Evolutionary conservation across 2,329 filamentous ascomycete genomes (phyloP).

Genomic region (Ceratocystis alfenasii): DNA sequence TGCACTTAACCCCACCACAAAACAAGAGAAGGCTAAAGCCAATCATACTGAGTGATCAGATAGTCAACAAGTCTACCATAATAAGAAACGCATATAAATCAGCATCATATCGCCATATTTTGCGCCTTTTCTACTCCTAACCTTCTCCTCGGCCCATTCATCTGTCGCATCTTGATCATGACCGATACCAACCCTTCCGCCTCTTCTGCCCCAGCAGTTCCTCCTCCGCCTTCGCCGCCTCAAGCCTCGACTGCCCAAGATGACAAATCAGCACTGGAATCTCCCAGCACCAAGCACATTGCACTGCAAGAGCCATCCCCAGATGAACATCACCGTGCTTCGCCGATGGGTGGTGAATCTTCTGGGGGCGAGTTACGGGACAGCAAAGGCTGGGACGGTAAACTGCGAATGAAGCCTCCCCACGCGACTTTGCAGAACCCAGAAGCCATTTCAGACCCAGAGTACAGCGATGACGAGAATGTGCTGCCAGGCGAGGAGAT

Average conservation of each 20-base stretch:
- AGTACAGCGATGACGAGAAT: slow-evolving; percentile 64
- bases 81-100: no score
- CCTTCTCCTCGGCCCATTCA: neutral
- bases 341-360: slow-evolving; percentile 26
- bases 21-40: no score
- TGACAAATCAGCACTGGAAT: neutral
- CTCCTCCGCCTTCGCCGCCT: slow-evolving; percentile 12
- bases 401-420: slow-evolving; percentile 51
- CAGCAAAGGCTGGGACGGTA: slow-evolving; percentile 71
- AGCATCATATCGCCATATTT: no score
- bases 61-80: no score
- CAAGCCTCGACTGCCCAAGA: neutral
- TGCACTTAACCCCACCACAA: no score
- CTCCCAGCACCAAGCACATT: slow-evolving; percentile 31
- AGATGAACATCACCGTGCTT: slow-evolving; percentile 16
- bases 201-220: neutral
- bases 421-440: slow-evolving; percentile 56
- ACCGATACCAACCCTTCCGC: neutral
- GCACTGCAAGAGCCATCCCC: slow-evolving; percentile 36
- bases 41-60: no score
- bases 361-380: slow-evolving; percentile 40
- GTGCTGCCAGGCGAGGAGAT: slow-evolving; percentile 62
- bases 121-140: neutral
- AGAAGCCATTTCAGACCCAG: slow-evolving; percentile 70
- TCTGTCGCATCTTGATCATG: neutral